phyloP scores from a whole-genome alignment of 352 stramenopile genomes.

The Globisporangium uncinulatum region DNA sequence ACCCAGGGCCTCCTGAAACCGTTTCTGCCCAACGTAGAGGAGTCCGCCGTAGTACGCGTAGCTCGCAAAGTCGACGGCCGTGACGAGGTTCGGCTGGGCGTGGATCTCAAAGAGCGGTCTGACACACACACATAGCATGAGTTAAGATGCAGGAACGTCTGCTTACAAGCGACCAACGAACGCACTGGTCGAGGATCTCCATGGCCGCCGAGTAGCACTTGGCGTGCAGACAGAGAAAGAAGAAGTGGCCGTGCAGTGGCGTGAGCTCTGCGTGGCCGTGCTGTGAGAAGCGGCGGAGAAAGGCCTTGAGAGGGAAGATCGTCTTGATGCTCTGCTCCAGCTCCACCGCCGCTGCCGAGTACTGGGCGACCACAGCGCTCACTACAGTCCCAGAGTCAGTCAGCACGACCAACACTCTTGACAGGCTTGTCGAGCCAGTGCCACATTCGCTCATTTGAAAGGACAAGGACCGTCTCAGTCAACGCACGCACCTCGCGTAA shows the following conservation, averaged over 20 bases:
- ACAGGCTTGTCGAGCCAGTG: too few relatives aligned
- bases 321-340: slow-evolving; percentile 52
- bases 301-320: slow-evolving; percentile 63
- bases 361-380: slow-evolving; percentile 45
- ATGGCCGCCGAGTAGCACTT: slow-evolving; percentile 75
- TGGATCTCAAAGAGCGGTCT: slow-evolving; percentile 75
- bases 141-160: too few relatives aligned
- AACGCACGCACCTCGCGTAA: slow-evolving; percentile 31
- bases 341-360: slow-evolving; percentile 38
- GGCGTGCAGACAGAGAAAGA: slow-evolving; percentile 74
- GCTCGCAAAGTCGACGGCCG: slow-evolving; percentile 58
- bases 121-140: slow-evolving; percentile 7
- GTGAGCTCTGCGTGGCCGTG: slow-evolving; percentile 53
- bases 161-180: too few relatives aligned
- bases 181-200: slow-evolving; percentile 65
- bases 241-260: slow-evolving; percentile 61
- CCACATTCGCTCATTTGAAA: too few relatives aligned
- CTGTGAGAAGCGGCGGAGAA: slow-evolving; percentile 56
- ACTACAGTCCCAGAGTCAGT: slow-evolving; percentile 19
- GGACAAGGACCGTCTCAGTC: not conserved
- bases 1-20: slow-evolving; percentile 65
- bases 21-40: slow-evolving; percentile 70
- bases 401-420: not conserved
- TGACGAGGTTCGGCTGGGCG: slow-evolving; percentile 43
- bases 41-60: slow-evolving; percentile 85